A percentile compares a stretch with the other conserved stretches of the same genome.
These are phyloP conservation scores for Climacium dendroides DNA, from an alignment of 225 moss, liverwort and hornwort genomes.

Conservation along the genomic window DNA sequence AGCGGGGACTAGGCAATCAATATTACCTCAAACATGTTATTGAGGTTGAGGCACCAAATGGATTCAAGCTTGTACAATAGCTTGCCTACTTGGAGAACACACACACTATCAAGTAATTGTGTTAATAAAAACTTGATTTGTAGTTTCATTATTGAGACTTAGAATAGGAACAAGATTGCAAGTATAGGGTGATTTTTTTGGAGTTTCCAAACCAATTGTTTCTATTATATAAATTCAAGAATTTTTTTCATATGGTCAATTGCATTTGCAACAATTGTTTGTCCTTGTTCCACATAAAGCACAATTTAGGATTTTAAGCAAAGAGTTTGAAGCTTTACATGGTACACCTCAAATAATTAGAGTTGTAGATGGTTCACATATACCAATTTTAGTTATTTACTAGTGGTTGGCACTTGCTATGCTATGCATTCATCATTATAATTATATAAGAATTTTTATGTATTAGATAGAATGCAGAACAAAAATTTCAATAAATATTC, in stretches of 20 bases:
- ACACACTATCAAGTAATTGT: rapidly evolving
- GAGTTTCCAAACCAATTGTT: neutral
- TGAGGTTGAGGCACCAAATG: rapidly evolving
- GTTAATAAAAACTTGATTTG: rapidly evolving
- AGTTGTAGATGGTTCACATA: neutral
- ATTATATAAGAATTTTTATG: too few relatives aligned
- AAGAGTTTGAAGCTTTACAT: neutral
- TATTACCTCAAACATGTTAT: too few relatives aligned
- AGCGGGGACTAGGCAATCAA: too few relatives aligned
- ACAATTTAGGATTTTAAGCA: neutral
- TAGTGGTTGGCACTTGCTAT: too few relatives aligned
- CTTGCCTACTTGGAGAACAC: neutral
- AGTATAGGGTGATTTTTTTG: neutral
- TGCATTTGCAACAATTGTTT: neutral
- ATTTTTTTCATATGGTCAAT: neutral
- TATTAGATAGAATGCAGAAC: too few relatives aligned
- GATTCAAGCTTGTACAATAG: neutral
- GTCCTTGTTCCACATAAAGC: neutral
- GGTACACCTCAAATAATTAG: neutral
- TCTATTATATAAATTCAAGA: too few relatives aligned
- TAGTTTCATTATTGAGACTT: neutral
- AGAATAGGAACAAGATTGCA: rapidly evolving
- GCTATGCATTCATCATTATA: too few relatives aligned
- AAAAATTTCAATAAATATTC: too few relatives aligned
- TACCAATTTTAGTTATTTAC: neutral